phyloP scores from a whole-genome alignment of 148 eudicot genomes.

The Chenopodium suecicum region DNA sequence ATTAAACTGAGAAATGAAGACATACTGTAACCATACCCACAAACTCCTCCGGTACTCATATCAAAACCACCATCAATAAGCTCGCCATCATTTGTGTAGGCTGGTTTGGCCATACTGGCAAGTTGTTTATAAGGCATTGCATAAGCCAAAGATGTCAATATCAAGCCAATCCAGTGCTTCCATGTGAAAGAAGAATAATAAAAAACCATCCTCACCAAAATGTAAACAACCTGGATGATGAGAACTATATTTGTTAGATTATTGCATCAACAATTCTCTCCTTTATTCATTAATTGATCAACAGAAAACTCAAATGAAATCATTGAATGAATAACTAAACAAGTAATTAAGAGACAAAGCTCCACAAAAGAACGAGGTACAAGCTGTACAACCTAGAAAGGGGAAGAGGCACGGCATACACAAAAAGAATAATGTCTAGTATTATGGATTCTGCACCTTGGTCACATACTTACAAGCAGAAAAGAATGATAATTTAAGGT shows the following conservation, averaged over 20 bases:
- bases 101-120: conserved; percentile 72
- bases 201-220: conserved; percentile 62
- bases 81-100: conserved; percentile 61
- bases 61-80: conserved; percentile 92
- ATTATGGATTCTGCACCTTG: no score
- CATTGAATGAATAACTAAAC: neutral
- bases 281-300: no score
- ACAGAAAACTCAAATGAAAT: neutral
- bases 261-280: neutral
- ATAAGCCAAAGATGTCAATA: conserved; percentile 66
- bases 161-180: conserved; percentile 73
- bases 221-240: conserved; percentile 54
- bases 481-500: no score
- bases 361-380: neutral
- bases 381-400: neutral
- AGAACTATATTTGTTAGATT: conserved; percentile 8
- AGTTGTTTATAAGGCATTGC: conserved; percentile 78
- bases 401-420: neutral
- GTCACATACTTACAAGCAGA: no score
- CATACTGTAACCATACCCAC: conserved; percentile 56
- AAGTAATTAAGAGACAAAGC: neutral
- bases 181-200: conserved; percentile 68
- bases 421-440: neutral
- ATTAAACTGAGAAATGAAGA: neutral
- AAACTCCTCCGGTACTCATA: conserved; percentile 84